These are phyloP conservation scores for Venturia effusa DNA, from an alignment of 2,329 filamentous ascomycete species.

Conservation along the genomic window DNA sequence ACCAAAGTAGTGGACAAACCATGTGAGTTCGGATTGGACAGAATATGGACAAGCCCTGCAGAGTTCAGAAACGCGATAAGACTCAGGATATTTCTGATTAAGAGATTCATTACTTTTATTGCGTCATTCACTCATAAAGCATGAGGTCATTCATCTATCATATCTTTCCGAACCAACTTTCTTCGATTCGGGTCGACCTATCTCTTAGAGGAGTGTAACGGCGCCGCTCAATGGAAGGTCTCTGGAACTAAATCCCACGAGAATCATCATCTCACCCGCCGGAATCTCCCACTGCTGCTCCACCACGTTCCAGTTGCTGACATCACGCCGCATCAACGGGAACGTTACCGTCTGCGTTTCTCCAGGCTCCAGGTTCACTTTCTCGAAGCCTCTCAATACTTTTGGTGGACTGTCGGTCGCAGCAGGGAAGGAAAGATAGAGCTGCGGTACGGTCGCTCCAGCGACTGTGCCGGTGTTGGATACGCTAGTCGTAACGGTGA, in stretches of 20 bases:
- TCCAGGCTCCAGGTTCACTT: slow-evolving; percentile 9
- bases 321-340: slow-evolving; percentile 45
- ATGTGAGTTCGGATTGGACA: too few species aligned
- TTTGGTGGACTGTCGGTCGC: slow-evolving; percentile 24
- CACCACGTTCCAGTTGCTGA: slow-evolving; percentile 53
- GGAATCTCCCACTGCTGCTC: slow-evolving; percentile 48
- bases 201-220: not conserved
- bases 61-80: too few species aligned
- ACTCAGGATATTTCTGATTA: too few species aligned
- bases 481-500: slow-evolving; percentile 48
- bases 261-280: slow-evolving; percentile 43
- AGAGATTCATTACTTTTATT: too few species aligned
- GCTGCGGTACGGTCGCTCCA: slow-evolving; percentile 56
- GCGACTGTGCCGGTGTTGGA: slow-evolving; percentile 47
- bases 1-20: too few species aligned
- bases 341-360: slow-evolving; percentile 36
- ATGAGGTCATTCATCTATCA: too few species aligned
- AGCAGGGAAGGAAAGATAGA: slow-evolving; percentile 42
- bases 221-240: not conserved
- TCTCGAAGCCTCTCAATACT: slow-evolving; percentile 19
- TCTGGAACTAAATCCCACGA: not conserved
- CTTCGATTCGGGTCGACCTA: too few species aligned
- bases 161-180: too few species aligned
- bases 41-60: too few species aligned
- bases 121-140: too few species aligned